Conservation (phyloP, 305 asterid genomes). For the Rubia tinctorum region DNA sequence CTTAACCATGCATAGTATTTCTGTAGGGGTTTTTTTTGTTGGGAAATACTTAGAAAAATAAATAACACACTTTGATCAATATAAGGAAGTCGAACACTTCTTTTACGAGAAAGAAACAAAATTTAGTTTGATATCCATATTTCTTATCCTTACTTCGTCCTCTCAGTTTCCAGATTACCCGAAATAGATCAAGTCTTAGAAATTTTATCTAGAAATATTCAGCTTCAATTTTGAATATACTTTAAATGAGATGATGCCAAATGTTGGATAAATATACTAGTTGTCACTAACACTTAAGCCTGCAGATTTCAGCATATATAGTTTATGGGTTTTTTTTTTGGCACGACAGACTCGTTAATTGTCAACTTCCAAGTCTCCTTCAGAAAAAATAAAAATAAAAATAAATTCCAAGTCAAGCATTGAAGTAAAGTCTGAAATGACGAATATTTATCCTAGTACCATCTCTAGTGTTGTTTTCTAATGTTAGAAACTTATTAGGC, state of each 20-base stretch:
- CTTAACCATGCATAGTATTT: too few species aligned
- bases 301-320: not conserved
- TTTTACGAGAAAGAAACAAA: too few species aligned
- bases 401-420: too few species aligned
- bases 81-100: too few species aligned
- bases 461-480: too few species aligned
- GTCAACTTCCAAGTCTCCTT: not conserved
- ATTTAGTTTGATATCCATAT: not conserved
- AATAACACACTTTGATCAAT: too few species aligned
- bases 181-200: not conserved
- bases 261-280: not conserved
- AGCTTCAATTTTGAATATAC: not conserved
- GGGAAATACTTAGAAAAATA: too few species aligned
- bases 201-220: not conserved
- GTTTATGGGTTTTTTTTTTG: not conserved
- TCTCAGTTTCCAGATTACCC: not conserved
- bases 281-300: not conserved
- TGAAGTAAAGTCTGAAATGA: too few species aligned
- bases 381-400: too few species aligned
- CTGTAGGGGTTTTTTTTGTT: too few species aligned
- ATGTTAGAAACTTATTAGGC: too few species aligned
- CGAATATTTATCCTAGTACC: too few species aligned
- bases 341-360: not conserved
- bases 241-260: not conserved
- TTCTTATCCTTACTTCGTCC: not conserved